Base-by-base conservation (phyloP, 768 basidiomycete genomes). In the Daedaleopsis sinensis region DNA sequence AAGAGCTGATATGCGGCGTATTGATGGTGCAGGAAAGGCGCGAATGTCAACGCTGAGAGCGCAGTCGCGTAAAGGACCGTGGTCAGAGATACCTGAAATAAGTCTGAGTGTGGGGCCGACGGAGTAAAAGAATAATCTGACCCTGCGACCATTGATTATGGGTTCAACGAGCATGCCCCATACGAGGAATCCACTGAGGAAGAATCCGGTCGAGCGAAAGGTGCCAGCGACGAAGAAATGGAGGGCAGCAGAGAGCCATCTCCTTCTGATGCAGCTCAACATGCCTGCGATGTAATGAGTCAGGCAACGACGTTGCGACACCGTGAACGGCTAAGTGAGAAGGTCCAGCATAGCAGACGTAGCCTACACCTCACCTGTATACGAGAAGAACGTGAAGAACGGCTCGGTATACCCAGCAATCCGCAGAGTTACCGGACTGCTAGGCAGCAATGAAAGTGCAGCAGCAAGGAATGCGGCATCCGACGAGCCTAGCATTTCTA, bases 321-420 rank as follows among this genome's bases (percentile, higher is more conserved):
- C 23, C 15, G n/a, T 18, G 9, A 19, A 21, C 21, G 44, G 21
- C 18, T 9, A 46, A 19, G 9, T 21, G 21, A 46, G 21, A 15
- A 49, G 19, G 19, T 16, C 18, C 21, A 12, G 21, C 21, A 16
- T 49, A 18, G n/a, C 47, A 12, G 27, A 32, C 13, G 39, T 18
- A 48, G 47, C 11, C 13, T 8, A 9, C 23, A 47, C n/a, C 77
- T 62, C 69, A 79, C 91, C 93, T 68, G 74, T 78, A 70, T 96
- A 96, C 0, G 93, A 90, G 24, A 91, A 74, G 61, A 84, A 84
- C 0, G 95, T 90, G 73, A 92, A 96, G 72, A 94, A 90, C 0
- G 95, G 91, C 68, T 98, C 96, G 52, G 78, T 86, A 72, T 91
- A 96, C 0, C 90, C 82, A 0, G 89, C 87, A 49, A 89, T 81